These are phyloP conservation scores for Fusarium concolor DNA, from an alignment of 2,329 filamentous ascomycete genomes.

Conservation along the genomic window DNA sequence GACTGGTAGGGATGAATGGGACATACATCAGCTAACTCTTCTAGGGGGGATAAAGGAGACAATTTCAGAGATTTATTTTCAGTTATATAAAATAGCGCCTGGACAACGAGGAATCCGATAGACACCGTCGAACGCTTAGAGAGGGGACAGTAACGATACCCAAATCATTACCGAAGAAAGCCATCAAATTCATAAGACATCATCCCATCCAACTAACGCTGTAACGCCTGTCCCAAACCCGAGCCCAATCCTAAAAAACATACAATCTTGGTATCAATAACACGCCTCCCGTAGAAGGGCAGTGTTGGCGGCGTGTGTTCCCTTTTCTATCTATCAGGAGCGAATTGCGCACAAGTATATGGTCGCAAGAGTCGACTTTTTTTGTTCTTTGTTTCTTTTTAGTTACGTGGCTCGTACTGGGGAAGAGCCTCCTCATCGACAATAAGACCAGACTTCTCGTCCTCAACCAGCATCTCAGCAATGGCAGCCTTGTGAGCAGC, in stretches of 20 bases:
- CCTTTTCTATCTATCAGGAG: background rate
- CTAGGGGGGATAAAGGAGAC: background rate
- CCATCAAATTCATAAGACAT: constrained; percentile 31
- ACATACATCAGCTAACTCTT: background rate
- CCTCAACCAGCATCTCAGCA: constrained; percentile 53
- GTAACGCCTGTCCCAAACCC: constrained; percentile 28
- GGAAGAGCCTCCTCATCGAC: constrained; percentile 50
- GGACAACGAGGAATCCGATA: constrained; percentile 9
- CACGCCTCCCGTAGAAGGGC: constrained; percentile 10
- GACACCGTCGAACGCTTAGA: constrained; percentile 9
- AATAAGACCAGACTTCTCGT: constrained; percentile 66
- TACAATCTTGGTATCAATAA: constrained; percentile 40
- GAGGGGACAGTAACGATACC: constrained; percentile 33
- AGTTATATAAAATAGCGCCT: constrained; percentile 10
- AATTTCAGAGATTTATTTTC: background rate
- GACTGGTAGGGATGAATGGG: background rate
- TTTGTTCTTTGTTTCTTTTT: background rate
- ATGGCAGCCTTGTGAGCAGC: constrained; percentile 50
- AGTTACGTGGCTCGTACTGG: constrained; percentile 46
- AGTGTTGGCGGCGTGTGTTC: constrained; percentile 8
- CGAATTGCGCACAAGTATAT: background rate
- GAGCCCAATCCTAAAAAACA: constrained; percentile 6
- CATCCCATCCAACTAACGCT: constrained; percentile 22
- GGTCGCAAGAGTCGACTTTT: background rate
- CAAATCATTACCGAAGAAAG: constrained; percentile 14